Evolutionary conservation across 768 basidiomycete species (phyloP), one percentile per base, ranked within the genome.

Genomic region (Leucosporidium yakuticum): DNA sequence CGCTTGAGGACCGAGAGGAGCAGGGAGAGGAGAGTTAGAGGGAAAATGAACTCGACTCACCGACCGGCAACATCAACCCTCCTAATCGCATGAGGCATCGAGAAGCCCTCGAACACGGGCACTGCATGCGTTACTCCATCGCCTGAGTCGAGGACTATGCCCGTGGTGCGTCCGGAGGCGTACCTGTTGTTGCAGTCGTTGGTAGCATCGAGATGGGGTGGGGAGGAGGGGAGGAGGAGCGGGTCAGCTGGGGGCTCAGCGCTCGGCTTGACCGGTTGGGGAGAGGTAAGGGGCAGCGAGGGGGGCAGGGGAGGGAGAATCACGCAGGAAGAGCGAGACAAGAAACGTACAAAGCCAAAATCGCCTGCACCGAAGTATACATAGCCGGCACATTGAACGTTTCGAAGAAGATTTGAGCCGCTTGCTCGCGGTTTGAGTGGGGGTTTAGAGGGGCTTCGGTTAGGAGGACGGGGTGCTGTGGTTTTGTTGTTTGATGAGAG

Each of bases 341-440:
- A n/a, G n/a, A n/a, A 15, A 44, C 39, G 39, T 15, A 44, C 39
- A 73, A 69, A 57, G 89, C 91, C 49, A 94, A 84, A 63, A 92
- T 90, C 78, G 90, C 90, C 82, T 94, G 91, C 80, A 92, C 91
- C 63, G 88, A 84, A 74, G 91, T 89, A 83, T 91, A 91, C 84
- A 92, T 90, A 17, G 91, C 90, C 67, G 90, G 91, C 20, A 86
- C 87, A 79, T 91, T 92, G 85, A 92, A 92, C 19, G 90, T 93
- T 82, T 93, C 90, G 80, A 93, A 93, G 90, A 92, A 91, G 85
- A 91, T 91, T 80, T 93, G 90, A 71, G 90, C 91, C 88, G 89
- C 91, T 84, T 91, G 90, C 83, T 91, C 90, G 76, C 90, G 82
- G 82, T 92, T 92, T 65, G 88, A 88, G 82, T 92, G 92, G 74